Evolutionary conservation across 805 yeast genomes (phyloP), one percentile per base, ranked within the genome.

Genomic region (Yamadazyma paraphyllophila): DNA sequence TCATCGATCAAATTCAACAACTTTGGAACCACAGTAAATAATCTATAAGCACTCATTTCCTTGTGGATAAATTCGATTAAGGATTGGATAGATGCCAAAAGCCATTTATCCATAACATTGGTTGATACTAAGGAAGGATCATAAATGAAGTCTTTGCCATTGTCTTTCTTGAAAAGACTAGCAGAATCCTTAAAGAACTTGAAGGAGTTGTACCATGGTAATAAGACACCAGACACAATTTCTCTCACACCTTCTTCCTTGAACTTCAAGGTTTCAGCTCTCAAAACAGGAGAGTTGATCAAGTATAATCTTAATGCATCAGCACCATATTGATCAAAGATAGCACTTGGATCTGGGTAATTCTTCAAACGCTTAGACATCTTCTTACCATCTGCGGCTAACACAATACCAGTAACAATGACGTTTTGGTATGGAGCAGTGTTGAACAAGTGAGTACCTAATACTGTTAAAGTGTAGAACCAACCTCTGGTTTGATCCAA

Each of bases 401-500:
- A 78, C 37, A 94, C 96, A 63, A 94, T 88, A 77, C 99, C 99
- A 36, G 90, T 77, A 43, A 94, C 99, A 66, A 94, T 88, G 53
- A 91, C 96, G 67, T 94, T 94, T 69, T 92, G 75, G 77, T 86
- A 94, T 41, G 99, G 98, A 52, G 96, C 95, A 48, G 83, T 80
- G 60, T 86, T 84, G 74, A 94, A 94, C 59, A 94, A 74, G 59
- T 92, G 97, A 47, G 96, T 88, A 67, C 98, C 99, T 60, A 94
- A 78, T 17, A 94, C 97, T 38, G 96, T 85, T 66, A 94, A 78
- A 43, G 99, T 94, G 71, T 94, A 94, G 74, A 94, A 94, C 99
- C 99, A 94, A 65, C 99, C 99, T 81, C 99, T 88, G 48, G 99
- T 94, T 76, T 94, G 99, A 73, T 94, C 99, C 59, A 94, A 80